phyloP scores from a whole-genome alignment of 2,329 filamentous ascomycete genomes.

The Colletotrichum eremochloae region DNA sequence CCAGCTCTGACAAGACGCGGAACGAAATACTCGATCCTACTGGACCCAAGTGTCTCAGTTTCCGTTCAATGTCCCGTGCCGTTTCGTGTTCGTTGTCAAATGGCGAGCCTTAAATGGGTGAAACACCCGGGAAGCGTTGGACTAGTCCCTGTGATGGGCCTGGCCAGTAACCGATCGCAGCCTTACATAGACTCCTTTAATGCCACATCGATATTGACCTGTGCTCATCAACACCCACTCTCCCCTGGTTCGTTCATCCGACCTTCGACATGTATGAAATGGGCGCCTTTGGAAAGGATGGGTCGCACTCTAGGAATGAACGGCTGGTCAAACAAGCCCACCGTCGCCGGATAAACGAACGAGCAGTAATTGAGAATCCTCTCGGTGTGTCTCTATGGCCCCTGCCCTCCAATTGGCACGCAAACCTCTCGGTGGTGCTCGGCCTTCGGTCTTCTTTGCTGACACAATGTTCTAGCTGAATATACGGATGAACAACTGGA shows the following conservation, averaged over 20 bases:
- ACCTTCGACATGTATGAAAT: slow-evolving; percentile 8
- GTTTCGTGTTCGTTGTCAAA: not conserved
- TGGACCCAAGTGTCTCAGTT: slow-evolving; percentile 14
- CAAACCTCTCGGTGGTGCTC: not conserved
- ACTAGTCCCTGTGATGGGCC: not conserved
- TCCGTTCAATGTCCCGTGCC: not conserved
- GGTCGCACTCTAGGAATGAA: slow-evolving; percentile 41
- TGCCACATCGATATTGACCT: not conserved
- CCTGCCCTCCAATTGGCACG: too few species aligned
- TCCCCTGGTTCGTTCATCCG: not conserved
- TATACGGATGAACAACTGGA: slow-evolving; percentile 55
- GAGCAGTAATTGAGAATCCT: slow-evolving; percentile 55
- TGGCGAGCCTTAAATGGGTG: slow-evolving; percentile 15
- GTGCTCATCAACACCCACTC: too few species aligned
- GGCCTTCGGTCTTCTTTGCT: not conserved
- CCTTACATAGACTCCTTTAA: slow-evolving; percentile 7
- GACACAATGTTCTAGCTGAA: slow-evolving; percentile 48
- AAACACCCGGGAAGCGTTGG: not conserved
- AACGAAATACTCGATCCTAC: not conserved
- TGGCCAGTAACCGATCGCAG: slow-evolving; percentile 8
- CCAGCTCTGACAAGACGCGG: not conserved
- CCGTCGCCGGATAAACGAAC: slow-evolving; percentile 50
- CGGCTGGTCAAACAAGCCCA: slow-evolving; percentile 45
- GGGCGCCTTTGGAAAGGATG: slow-evolving; percentile 32
- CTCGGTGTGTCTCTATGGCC: slow-evolving; percentile 44